Evolutionary conservation across 164 flowering plant species (phyloP).

Genomic region (Aristolochia contorta): DNA sequence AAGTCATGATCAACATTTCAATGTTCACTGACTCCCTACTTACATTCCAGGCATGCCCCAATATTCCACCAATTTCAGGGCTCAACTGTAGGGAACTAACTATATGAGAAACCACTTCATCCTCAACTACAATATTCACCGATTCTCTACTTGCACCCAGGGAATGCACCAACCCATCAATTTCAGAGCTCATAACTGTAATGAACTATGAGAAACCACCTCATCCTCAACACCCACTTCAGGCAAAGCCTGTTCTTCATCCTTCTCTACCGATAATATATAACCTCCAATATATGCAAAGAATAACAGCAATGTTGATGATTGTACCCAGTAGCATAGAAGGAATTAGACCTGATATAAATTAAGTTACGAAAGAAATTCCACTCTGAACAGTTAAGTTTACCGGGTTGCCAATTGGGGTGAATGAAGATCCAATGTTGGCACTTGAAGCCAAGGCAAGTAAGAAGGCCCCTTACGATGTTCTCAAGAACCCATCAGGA

Average conservation of each 20-base stretch:
- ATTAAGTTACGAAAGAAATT: slow-evolving; percentile 61
- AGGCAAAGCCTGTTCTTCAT: slow-evolving; percentile 33
- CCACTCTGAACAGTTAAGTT: slow-evolving; percentile 69
- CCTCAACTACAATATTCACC: no score
- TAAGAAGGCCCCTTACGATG: no score
- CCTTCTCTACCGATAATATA: slow-evolving; percentile 41
- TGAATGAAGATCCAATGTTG: slow-evolving; percentile 82
- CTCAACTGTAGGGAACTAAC: no score
- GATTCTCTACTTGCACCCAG: slow-evolving; percentile 4
- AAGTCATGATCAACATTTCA: slow-evolving; percentile 39
- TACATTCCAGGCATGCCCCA: no score
- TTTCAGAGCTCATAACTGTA: neutral
- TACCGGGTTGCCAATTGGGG: slow-evolving; percentile 94
- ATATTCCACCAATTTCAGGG: no score
- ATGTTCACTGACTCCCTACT: slow-evolving; percentile 9
- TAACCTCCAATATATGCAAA: slow-evolving; percentile 56
- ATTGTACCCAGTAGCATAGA: slow-evolving; percentile 67
- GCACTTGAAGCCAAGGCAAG: slow-evolving; percentile 89
- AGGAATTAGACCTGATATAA: slow-evolving; percentile 48
- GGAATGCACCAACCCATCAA: neutral
- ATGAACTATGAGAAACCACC: slow-evolving; percentile 36
- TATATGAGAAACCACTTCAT: slow-evolving; percentile 49
- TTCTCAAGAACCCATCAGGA: slow-evolving; percentile 65
- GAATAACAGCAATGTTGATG: slow-evolving; percentile 45
- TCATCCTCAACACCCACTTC: slow-evolving; percentile 50